Base-by-base conservation (phyloP, 1,139 yeast genomes). In the Hyphopichia khmerensis region DNA sequence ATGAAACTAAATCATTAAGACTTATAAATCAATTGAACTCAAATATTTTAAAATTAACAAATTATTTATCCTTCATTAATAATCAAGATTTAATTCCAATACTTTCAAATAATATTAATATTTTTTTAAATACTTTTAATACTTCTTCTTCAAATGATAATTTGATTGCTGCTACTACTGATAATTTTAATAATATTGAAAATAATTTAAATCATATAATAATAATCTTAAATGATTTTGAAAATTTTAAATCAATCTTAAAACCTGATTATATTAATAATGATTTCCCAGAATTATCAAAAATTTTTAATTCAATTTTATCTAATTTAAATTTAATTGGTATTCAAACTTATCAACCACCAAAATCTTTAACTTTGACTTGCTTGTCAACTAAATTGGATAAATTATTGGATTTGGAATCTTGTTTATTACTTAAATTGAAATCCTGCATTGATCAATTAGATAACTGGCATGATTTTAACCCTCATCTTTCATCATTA, bases 1-100 rank as follows among this genome's bases (percentile, higher is more conserved):
- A 64, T 45, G 72, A 69, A 44, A 62, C 65, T 2, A 55, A 56
- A 38, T 56, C 71, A 3, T 49, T 65, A 33, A 59, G 67, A 15
- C 55, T 66, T 34, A 52, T 62, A 33, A 64, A 65, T 48, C 57
- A 57, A 39, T 46, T 64, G 27, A 59, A 53, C 41, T 38, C 55
- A 3, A 45, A 50, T 11, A 45, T 40, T 17, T 19, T 42, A 13
- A 44, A 45, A 36, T 39, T 55, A 10, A 42, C 44, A 4, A 40
- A 38, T 11, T 44, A 47, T 21, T n/a, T 39, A 17, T 36, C 41
- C 7, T 48, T 32, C 27, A 35, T 49, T 16, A 40, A 43, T 19
- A 40, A 40, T 24, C 13, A 43, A 14, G 23, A 24, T 16, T 24
- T 17, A 3, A 11, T 26, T 7, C 15, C 14, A 14, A 24, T 36